phyloP scores from a whole-genome alignment of 768 basidiomycete species.

The Boletus eberwhitei region DNA sequence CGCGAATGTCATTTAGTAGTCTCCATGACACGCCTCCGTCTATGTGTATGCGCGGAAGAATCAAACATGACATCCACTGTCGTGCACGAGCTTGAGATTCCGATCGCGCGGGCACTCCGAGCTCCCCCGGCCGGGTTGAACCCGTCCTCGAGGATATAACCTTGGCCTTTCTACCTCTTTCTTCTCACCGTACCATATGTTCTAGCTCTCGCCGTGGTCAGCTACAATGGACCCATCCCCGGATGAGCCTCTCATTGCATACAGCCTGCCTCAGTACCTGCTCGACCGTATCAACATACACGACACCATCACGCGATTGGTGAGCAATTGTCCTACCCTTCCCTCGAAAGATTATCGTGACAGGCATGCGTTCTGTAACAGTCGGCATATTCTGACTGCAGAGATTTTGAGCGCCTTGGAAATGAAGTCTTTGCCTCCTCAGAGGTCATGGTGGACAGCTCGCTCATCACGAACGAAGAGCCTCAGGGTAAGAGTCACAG shows the following conservation, averaged over 20 bases:
- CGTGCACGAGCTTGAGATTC: neutral
- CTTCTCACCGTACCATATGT: neutral
- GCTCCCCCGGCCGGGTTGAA: slow-evolving; percentile 7
- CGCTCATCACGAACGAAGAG: slow-evolving; percentile 20
- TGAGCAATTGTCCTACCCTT: slow-evolving; percentile 5
- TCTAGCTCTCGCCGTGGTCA: neutral
- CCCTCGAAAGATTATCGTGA: neutral
- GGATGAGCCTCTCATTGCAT: slow-evolving; percentile 9
- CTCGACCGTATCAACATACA: slow-evolving; percentile 28
- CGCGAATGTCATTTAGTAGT: slow-evolving; percentile 2
- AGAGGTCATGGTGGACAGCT: slow-evolving; percentile 22
- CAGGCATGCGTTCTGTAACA: neutral
- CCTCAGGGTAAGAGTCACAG: slow-evolving; percentile 8
- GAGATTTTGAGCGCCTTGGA: slow-evolving; percentile 26
- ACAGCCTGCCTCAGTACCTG: slow-evolving; percentile 21
- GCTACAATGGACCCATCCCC: slow-evolving; percentile 7
- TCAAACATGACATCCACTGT: neutral
- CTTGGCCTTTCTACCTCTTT: neutral
- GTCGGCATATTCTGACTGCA: slow-evolving; percentile 25
- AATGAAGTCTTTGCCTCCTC: slow-evolving; percentile 26
- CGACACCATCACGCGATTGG: slow-evolving; percentile 26
- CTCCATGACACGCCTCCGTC: slow-evolving; percentile 6
- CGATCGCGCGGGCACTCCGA: neutral
- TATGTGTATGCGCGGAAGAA: neutral
- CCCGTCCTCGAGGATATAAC: slow-evolving; percentile 13